Percentiles rank a stretch among this genome's conserved stretches.
Conservation (phyloP, 1,284 basidiomycete genomes). For the Rhodotorula sp. region DNA sequence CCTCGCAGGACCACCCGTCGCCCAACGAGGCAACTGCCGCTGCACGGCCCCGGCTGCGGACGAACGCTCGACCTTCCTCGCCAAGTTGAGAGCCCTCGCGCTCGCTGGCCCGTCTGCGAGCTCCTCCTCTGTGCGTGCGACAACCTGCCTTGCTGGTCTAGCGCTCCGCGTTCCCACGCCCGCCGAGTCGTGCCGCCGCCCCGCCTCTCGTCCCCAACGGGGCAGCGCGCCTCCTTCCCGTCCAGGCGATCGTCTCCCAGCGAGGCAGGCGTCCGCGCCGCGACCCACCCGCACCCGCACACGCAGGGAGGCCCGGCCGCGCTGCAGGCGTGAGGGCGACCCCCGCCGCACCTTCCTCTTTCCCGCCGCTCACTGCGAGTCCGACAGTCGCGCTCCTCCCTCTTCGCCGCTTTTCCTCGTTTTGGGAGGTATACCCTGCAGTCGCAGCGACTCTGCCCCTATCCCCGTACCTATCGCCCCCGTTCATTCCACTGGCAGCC, state of each 20-base stretch:
- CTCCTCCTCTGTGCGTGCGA: too few relatives aligned
- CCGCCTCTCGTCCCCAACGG: neutral
- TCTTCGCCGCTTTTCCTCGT: neutral
- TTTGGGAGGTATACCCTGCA: slow-evolving; percentile 4
- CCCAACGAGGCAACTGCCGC: too few relatives aligned
- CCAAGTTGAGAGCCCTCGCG: too few relatives aligned
- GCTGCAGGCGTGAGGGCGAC: too few relatives aligned
- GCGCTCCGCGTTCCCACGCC: too few relatives aligned
- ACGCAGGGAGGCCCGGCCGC: too few relatives aligned
- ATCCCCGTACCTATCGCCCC: neutral
- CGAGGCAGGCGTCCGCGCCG: neutral
- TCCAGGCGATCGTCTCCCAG: neutral
- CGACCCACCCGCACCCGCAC: too few relatives aligned
- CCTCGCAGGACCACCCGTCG: too few relatives aligned
- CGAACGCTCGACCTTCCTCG: too few relatives aligned
- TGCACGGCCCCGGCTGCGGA: too few relatives aligned
- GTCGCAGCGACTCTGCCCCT: neutral
- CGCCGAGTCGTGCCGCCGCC: too few relatives aligned
- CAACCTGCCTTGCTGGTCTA: neutral
- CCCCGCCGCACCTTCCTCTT: slow-evolving; percentile 8
- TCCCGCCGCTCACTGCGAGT: neutral
- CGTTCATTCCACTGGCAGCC: neutral
- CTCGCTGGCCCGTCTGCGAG: neutral
- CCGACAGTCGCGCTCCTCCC: too few relatives aligned
- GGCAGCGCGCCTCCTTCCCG: neutral